Evolutionary conservation across 2,329 filamentous ascomycete species (phyloP).

Genomic region (Aspergillus flavus): DNA sequence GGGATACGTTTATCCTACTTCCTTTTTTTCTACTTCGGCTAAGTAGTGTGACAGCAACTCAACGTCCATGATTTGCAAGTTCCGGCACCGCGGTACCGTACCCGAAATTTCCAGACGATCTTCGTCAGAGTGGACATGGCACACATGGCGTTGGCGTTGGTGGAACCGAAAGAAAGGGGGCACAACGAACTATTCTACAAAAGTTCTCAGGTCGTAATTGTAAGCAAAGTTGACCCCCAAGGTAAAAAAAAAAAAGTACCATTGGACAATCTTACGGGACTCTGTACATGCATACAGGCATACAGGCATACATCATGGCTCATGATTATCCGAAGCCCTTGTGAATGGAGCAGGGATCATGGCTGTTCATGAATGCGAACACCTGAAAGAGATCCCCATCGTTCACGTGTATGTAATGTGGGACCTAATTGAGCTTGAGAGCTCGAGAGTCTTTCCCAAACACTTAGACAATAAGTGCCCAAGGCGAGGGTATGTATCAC

Average conservation of each 20-base stretch:
- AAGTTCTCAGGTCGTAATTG: not conserved
- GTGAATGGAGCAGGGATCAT: not conserved
- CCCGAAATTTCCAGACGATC: constrained; percentile 6
- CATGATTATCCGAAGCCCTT: not conserved
- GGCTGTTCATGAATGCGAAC: not conserved
- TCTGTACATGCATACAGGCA: not conserved
- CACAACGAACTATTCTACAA: not conserved
- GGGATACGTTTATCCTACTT: not conserved
- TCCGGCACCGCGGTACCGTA: not conserved
- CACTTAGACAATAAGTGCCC: not conserved
- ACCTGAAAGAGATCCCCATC: not conserved
- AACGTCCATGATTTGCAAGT: constrained; percentile 1
- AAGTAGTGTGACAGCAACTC: not conserved
- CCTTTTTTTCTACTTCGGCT: not conserved
- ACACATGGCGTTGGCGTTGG: not conserved
- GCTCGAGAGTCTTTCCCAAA: not conserved
- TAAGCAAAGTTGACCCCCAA: not conserved
- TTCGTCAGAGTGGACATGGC: not conserved
- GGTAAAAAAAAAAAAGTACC: not conserved
- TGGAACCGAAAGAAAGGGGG: constrained; percentile 9
- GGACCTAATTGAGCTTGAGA: constrained; percentile 7
- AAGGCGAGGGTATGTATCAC: not conserved
- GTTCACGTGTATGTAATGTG: constrained; percentile 18
- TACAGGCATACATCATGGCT: not conserved
- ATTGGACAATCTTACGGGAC: not conserved